Evolutionary conservation across 345 rosid genomes (phyloP), one percentile per base, ranked within the genome.

Genomic region (Corymbia maculata): DNA sequence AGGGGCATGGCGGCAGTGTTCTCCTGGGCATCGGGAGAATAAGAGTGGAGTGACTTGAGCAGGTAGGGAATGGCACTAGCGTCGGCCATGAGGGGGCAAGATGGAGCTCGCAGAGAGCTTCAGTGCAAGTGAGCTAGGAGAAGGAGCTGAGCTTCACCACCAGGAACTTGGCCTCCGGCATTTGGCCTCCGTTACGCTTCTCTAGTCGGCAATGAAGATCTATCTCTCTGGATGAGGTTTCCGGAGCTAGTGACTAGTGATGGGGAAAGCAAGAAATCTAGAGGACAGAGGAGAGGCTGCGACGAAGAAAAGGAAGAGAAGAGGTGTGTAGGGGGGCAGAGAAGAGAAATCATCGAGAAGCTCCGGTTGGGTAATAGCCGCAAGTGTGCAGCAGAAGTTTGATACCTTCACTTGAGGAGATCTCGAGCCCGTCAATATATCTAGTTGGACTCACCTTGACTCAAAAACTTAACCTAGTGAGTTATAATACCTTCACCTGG

Each of bases 1-100:
- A 96, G 92, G 79, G 96, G 97, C 24, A 97, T 92, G 3, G 98
- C 96, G 85, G 98, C 93, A 84, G 99, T 97, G 94, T 96, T 96
- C n/a, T 95, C 99, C 30, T 95, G 97, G 19, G 89, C 66, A 2
- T 92, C 92, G 53, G 93, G 92, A 2, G 97, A 92, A 11, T 95
- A 89, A 0, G 96, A 95, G 89, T 96, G 96, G 10, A 95, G 98
- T 17, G 93, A 93, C 89, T 97, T 99, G 51, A 98, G 87, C 42
- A 96, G 90, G 92, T 94, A 97, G 0, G 98, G 99, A 44, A 97
- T 91, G 30, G 98, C 98, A 6, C 97, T 94, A 85, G 96, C 94
- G 13, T 94, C 98, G 61, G 95, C 94, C 68, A 96, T 89, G 32
- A 95, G 79, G 3, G 89, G 90, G 51, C 98, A 96, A 90, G 94